phyloP scores from a whole-genome alignment of 2,329 filamentous ascomycete genomes.

The Nothophaeocryptopus gaeumannii region DNA sequence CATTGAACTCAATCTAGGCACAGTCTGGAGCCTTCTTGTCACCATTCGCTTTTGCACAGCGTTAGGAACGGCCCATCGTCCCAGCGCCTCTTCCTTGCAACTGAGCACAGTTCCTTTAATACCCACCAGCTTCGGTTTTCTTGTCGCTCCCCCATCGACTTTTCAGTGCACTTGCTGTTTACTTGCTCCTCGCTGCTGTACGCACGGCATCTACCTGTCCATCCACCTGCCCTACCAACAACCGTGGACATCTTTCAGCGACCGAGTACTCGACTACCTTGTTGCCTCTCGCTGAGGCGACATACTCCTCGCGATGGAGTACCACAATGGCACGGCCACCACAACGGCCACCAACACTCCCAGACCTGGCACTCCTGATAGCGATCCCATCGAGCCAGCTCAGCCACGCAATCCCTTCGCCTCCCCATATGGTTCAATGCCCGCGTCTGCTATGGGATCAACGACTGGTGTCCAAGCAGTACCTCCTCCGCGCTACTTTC shows the following conservation, averaged over 20 bases:
- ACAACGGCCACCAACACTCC: conserved; percentile 36
- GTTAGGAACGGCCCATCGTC: neutral
- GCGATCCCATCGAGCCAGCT: conserved; percentile 33
- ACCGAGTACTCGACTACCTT: neutral
- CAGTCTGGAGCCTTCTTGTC: neutral
- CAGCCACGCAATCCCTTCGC: conserved; percentile 35
- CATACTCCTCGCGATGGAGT: conserved; percentile 24
- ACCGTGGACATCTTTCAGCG: neutral
- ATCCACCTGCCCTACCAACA: neutral
- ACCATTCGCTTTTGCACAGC: conserved; percentile 1
- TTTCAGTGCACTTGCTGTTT: neutral
- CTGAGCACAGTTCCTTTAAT: no score
- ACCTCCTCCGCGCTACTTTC: conserved; percentile 57
- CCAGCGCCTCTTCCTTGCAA: conserved; percentile 1
- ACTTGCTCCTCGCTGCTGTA: neutral
- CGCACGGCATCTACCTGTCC: neutral
- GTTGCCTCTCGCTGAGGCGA: neutral
- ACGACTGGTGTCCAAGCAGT: conserved; percentile 38
- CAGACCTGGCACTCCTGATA: conserved; percentile 39
- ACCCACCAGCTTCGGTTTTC: conserved; percentile 3
- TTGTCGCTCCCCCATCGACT: neutral
- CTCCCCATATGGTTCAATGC: conserved; percentile 44
- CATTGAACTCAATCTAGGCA: conserved; percentile 12
- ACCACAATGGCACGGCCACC: conserved; percentile 29
- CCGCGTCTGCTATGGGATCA: conserved; percentile 43